A percentile compares a stretch with the other conserved stretches of the same genome.
Conservation (phyloP, 2,329 filamentous ascomycete species). For the Neofusicoccum ribis region DNA sequence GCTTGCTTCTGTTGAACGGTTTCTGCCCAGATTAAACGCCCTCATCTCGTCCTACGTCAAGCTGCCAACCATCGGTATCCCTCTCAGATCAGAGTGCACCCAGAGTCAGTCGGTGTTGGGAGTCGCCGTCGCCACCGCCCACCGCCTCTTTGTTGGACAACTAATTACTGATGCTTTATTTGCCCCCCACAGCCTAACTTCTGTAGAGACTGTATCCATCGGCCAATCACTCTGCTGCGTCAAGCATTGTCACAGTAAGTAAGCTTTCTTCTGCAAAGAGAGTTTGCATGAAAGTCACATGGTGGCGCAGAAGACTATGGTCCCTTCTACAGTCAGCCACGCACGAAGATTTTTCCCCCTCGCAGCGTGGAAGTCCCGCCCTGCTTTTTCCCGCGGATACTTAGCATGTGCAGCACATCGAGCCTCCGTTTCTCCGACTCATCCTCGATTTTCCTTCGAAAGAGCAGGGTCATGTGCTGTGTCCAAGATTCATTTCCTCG, state of each 20-base stretch:
- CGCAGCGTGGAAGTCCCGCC: neutral
- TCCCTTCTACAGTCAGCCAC: neutral
- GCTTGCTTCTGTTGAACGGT: neutral
- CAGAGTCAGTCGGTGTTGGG: neutral
- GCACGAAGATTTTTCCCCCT: too few species aligned
- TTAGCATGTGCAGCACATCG: neutral
- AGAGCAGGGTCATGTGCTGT: neutral
- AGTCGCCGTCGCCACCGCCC: neutral
- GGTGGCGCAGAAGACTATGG: too few species aligned
- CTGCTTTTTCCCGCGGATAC: too few species aligned
- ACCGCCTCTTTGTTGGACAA: neutral
- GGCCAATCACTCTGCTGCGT: neutral
- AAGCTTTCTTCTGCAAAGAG: neutral
- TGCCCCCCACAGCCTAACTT: neutral
- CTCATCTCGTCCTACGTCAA: neutral
- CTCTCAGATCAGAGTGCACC: neutral
- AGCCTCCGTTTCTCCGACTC: neutral
- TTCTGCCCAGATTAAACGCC: neutral
- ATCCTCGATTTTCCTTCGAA: neutral
- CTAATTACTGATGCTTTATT: neutral
- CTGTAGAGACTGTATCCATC: neutral
- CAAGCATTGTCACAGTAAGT: neutral
- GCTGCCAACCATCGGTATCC: neutral
- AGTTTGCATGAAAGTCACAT: neutral
- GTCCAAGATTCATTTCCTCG: neutral